Evolutionary conservation across 179 eudicot genomes (phyloP).

Genomic region (Beta corolliflora): DNA sequence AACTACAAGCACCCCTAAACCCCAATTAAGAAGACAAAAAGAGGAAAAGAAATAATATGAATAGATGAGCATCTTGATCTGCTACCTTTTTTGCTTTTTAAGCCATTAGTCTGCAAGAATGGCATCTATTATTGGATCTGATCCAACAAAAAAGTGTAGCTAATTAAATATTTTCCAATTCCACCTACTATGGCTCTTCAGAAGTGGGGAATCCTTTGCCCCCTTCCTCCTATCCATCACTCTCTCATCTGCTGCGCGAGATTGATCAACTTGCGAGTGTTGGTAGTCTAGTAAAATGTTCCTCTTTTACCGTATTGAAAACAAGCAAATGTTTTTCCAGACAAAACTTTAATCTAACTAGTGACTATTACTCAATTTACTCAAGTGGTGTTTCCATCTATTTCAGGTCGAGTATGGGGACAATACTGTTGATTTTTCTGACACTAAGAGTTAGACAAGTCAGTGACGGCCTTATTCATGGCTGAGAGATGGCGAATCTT

Average conservation of each 20-base stretch:
- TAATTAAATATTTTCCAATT: not conserved
- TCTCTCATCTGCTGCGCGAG: no score
- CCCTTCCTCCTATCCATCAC: no score
- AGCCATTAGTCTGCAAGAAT: constrained; percentile 13
- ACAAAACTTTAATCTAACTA: not conserved
- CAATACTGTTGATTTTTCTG: constrained; percentile 71
- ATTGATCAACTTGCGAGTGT: no score
- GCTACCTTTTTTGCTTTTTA: constrained; percentile 10
- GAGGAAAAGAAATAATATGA: not conserved
- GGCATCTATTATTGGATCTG: constrained; percentile 9
- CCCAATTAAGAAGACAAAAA: not conserved
- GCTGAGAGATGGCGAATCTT: constrained; percentile 8
- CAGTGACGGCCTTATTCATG: constrained; percentile 47
- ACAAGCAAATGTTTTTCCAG: constrained; percentile 5
- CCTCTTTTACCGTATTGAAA: no score
- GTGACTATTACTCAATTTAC: not conserved
- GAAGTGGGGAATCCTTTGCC: no score
- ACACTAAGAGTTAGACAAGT: constrained; percentile 72
- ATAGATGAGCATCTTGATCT: constrained; percentile 13
- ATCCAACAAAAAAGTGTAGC: constrained; percentile 6
- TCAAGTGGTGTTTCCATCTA: not conserved
- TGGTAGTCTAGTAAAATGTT: no score
- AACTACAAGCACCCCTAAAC: not conserved
- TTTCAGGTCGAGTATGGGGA: constrained; percentile 91
- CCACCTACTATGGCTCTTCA: no score